Evolutionary conservation across 148 eudicot genomes (phyloP), one percentile per base, ranked within the genome.

Genomic region (Heliamphora exappendiculata): DNA sequence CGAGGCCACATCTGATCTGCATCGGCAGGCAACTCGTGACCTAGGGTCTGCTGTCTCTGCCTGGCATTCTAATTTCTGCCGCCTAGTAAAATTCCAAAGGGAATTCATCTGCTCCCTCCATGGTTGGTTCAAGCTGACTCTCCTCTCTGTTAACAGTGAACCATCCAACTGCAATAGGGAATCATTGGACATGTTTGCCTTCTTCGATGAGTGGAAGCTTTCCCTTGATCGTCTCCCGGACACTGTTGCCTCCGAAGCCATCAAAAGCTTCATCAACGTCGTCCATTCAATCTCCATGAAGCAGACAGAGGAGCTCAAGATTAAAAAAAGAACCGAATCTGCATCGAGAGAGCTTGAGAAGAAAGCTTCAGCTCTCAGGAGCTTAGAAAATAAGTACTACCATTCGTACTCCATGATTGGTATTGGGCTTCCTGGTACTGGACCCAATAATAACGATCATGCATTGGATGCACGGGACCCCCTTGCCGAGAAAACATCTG

Each of bases 41-140:
- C 92, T 94, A 16, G 98, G 92, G 67, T 88, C 97, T 1, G 97
- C 96, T 4, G 91, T 92, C 49, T 88, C 97, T n/a, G 87, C 92
- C 60, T 94, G 98, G 98, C 96, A 94, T 80, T 88, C 97, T 28
- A 89, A 93, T 75, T 94, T 92, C 81, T 89, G 96, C 84, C 98
- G 97, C 73, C 82, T 92, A 22, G 75, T 92, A 26, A 92, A 89
- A 75, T 92, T 81, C 78, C 97, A 94, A 77, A 82, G 98, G 42
- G 98, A 94, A 59, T 92, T 94, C 74, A 78, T 90, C 81, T 74
- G 73, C 13, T 90, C 93, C n/a, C 96, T 94, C 73, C 97, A 94
- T 22, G 96, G 89, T 74, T 94, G 98, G 98, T 92, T 90, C 87
- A 89, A 83, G 82, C 82, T 91, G 34, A 86, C 88, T 75, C 93